These are phyloP conservation scores for Citrus unshiu DNA, from an alignment of 345 rosid genomes.

Conservation along the genomic window DNA sequence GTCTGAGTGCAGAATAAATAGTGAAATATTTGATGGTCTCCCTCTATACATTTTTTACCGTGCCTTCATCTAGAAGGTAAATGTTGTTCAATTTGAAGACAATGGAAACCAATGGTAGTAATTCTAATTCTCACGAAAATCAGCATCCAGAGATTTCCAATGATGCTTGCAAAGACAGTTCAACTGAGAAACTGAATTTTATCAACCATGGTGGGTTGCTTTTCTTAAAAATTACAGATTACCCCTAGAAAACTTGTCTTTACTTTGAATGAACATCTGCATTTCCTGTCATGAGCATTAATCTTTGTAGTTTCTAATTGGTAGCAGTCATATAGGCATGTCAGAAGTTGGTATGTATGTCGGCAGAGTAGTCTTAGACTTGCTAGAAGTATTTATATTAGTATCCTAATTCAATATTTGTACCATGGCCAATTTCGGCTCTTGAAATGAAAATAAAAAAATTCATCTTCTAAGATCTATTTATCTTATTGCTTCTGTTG, in stretches of 20 bases:
- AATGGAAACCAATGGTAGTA: slow-evolving; percentile 23
- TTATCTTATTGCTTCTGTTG: neutral
- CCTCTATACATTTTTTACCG: neutral
- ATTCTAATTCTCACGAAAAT: slow-evolving; percentile 19
- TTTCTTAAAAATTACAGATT: neutral
- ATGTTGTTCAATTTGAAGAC: slow-evolving; percentile 12
- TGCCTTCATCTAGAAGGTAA: slow-evolving; percentile 15
- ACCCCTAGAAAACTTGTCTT: neutral
- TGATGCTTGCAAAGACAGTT: slow-evolving; percentile 9
- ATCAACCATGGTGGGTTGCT: slow-evolving; percentile 26
- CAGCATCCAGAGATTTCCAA: neutral
- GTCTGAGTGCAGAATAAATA: neutral
- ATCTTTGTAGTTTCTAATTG: neutral
- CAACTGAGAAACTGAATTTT: slow-evolving; percentile 19
- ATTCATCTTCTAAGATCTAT: neutral
- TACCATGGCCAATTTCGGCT: neutral
- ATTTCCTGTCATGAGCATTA: neutral
- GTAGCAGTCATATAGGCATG: neutral
- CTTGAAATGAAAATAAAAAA: neutral
- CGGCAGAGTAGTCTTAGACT: neutral
- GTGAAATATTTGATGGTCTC: neutral
- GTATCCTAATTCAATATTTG: neutral
- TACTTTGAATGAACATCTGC: neutral
- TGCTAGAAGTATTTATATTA: neutral
- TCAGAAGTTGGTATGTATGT: neutral